phyloP scores from a whole-genome alignment of 495 filamentous ascomycete species.

The Penicillium odoratum region DNA sequence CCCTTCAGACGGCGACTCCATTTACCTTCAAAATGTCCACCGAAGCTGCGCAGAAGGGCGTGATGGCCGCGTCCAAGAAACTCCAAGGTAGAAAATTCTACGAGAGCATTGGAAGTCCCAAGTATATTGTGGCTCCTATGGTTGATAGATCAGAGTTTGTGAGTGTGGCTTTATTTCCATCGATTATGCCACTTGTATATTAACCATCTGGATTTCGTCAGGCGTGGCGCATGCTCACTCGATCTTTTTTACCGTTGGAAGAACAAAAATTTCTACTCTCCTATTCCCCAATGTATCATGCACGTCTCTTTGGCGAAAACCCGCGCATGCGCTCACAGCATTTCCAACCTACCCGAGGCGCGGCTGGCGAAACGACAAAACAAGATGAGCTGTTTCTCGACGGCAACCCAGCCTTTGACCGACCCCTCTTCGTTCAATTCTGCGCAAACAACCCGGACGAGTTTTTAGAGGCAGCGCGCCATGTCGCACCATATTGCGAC shows the following conservation, averaged over 20 bases:
- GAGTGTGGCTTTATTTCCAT: slow-evolving; percentile 29
- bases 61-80: slow-evolving; percentile 46
- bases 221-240: slow-evolving; percentile 94
- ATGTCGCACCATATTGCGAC: slow-evolving; percentile 82
- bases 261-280: slow-evolving; percentile 63
- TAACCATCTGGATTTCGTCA: slow-evolving; percentile 32
- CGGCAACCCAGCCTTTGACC: slow-evolving; percentile 77
- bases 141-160: slow-evolving; percentile 98
- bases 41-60: slow-evolving; percentile 20
- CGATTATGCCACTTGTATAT: neutral
- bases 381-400: slow-evolving; percentile 63
- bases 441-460: slow-evolving; percentile 85
- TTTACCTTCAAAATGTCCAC: slow-evolving; percentile 31
- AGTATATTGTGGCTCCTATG: slow-evolving; percentile 92
- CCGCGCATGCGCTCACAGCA: slow-evolving; percentile 70
- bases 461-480: slow-evolving; percentile 71
- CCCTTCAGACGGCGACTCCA: slow-evolving; percentile 9
- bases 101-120: slow-evolving; percentile 87
- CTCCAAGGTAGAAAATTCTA: slow-evolving; percentile 87
- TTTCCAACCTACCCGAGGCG: slow-evolving; percentile 67
- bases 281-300: slow-evolving; percentile 95
- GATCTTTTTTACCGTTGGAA: slow-evolving; percentile 76
- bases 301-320: slow-evolving; percentile 76
- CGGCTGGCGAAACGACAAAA: slow-evolving; percentile 27
- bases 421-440: slow-evolving; percentile 94